A percentile compares a stretch with the other conserved stretches of the same genome.
These are phyloP conservation scores for Saccharomycopsis sp. DNA, from an alignment of 805 yeast genomes.

Conservation along the genomic window DNA sequence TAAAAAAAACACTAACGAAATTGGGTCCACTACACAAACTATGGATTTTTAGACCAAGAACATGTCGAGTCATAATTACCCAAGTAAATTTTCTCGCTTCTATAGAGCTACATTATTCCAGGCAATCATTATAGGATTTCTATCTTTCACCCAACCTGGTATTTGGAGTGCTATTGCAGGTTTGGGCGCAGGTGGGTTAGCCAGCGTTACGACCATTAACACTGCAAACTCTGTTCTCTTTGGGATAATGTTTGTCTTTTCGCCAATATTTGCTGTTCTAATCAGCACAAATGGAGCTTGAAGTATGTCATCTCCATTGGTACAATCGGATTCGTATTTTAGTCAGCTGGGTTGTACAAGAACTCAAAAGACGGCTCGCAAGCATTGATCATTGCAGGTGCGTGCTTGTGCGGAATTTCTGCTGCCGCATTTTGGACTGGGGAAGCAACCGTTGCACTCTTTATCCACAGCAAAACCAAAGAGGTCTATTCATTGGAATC, in stretches of 20 bases:
- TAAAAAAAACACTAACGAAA: too few species aligned
- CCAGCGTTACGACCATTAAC: conserved; percentile 21
- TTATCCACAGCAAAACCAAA: conserved; percentile 23
- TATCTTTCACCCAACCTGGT: conserved; percentile 26
- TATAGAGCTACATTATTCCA: conserved; percentile 19
- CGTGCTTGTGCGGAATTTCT: conserved; percentile 24
- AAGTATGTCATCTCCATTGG: conserved; percentile 23
- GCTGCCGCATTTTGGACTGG: conserved; percentile 27
- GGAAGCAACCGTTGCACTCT: conserved; percentile 28
- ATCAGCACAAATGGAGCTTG: conserved; percentile 23
- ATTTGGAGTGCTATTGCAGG: conserved; percentile 23
- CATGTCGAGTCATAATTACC: background rate
- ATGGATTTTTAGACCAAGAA: background rate
- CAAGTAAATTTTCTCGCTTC: conserved; percentile 10
- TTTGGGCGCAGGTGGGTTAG: conserved; percentile 27
- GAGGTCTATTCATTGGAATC: conserved; percentile 27
- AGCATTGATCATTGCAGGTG: conserved; percentile 25
- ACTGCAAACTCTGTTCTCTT: conserved; percentile 21
- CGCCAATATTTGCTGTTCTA: conserved; percentile 24
- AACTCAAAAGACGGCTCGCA: conserved; percentile 26
- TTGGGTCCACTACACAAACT: too few species aligned
- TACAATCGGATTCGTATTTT: conserved; percentile 25
- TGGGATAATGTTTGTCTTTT: conserved; percentile 24
- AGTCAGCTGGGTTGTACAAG: conserved; percentile 26
- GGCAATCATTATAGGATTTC: conserved; percentile 23